phyloP scores from a whole-genome alignment of 163 green algal species.

The Chloromonas sp. region DNA sequence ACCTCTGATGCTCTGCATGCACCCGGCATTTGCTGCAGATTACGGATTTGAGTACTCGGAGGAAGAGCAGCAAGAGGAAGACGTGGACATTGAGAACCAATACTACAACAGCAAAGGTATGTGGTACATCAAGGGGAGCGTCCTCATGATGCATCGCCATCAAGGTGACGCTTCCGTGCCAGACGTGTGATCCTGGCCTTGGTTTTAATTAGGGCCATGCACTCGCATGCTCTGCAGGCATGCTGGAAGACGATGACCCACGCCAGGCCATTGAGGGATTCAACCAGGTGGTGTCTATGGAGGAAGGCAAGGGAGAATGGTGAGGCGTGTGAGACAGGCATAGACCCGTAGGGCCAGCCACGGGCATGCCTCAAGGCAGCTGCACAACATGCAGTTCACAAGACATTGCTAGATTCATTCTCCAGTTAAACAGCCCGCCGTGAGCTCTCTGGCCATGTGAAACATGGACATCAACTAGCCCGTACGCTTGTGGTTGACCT shows the following conservation, averaged over 20 bases:
- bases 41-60: constrained; percentile 88
- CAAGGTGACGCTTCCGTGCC: too few species aligned
- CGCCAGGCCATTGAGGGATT: constrained; percentile 87
- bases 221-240: constrained; percentile 40
- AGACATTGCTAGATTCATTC: too few species aligned
- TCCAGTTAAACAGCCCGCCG: too few species aligned
- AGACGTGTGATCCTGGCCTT: too few species aligned
- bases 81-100: constrained; percentile 98
- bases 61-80: constrained; percentile 90
- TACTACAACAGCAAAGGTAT: constrained; percentile 99
- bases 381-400: too few species aligned
- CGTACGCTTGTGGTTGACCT: too few species aligned
- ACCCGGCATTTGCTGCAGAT: constrained; percentile 10
- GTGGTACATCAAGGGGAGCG: neutral
- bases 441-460: too few species aligned
- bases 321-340: constrained; percentile 32
- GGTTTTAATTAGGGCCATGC: too few species aligned
- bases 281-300: constrained; percentile 87
- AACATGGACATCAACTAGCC: too few species aligned
- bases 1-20: neutral
- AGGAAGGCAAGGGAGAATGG: constrained; percentile 95
- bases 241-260: constrained; percentile 77
- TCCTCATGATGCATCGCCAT: too few species aligned
- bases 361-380: too few species aligned
- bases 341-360: neutral